Conservation (phyloP, 208 protist genomes). For the Angomonas desouzai region DNA sequence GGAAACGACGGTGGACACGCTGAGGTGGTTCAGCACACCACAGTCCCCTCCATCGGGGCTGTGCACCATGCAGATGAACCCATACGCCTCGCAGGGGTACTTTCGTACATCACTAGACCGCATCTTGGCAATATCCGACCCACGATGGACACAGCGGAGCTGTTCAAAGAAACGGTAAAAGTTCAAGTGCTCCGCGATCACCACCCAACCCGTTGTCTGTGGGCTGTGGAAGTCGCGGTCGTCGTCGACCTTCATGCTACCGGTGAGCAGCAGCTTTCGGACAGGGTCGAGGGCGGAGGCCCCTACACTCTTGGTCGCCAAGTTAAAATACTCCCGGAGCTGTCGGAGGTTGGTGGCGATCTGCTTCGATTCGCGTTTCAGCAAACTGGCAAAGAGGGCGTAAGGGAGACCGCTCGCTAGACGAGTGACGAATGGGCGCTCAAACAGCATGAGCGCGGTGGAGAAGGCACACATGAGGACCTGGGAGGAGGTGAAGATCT, state of each 20-base stretch:
- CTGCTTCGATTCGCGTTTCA: conserved; percentile 25
- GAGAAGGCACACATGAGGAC: conserved; percentile 88
- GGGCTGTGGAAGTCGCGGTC: conserved; percentile 87
- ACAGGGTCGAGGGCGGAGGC: conserved; percentile 33
- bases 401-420: conserved; percentile 51
- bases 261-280: conserved; percentile 69
- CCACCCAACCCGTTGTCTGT: conserved; percentile 94
- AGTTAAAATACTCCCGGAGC: conserved; percentile 44
- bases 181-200: conserved; percentile 99
- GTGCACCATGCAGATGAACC: conserved; percentile 99
- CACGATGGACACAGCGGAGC: conserved; percentile 98
- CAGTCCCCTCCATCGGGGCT: conserved; percentile 99
- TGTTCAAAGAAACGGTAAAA: conserved; percentile 99
- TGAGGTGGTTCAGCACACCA: conserved; percentile 99
- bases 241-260: conserved; percentile 64
- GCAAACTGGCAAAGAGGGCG: conserved; percentile 46
- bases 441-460: conserved; percentile 75
- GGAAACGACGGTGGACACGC: conserved; percentile 78
- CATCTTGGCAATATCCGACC: conserved; percentile 98
- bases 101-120: conserved; percentile 97
- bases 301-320: conserved; percentile 14
- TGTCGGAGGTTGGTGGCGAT: conserved; percentile 55
- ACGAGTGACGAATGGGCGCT: conserved; percentile 42
- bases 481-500: conserved; percentile 96
- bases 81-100: conserved; percentile 98